Evolutionary conservation across 2,329 filamentous ascomycete species (phyloP).

Genomic region (Sphaceloma murrayae): DNA sequence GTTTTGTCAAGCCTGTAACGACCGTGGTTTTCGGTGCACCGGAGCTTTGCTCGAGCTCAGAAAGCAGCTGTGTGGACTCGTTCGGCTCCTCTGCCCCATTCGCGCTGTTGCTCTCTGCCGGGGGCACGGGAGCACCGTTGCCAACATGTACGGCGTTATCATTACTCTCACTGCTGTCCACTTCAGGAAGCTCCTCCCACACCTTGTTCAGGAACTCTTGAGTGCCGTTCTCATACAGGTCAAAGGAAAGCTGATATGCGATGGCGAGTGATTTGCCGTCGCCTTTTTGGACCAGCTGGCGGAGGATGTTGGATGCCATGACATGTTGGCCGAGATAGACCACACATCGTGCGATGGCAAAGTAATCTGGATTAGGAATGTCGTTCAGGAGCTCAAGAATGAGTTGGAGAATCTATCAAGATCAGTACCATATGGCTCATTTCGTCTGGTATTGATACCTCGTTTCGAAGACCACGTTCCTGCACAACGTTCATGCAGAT

Average conservation of each 20-base stretch:
- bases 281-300: constrained; percentile 67
- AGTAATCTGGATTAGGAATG: constrained; percentile 88
- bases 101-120: constrained; percentile 25
- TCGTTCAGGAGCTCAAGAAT: constrained; percentile 94
- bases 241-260: constrained; percentile 96
- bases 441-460: too few species aligned
- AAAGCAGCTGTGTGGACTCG: constrained; percentile 51
- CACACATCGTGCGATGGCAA: constrained; percentile 94
- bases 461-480: constrained; percentile 72
- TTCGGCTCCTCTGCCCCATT: constrained; percentile 38
- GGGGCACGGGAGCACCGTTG: constrained; percentile 32
- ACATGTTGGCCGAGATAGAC: constrained; percentile 90
- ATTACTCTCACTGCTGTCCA: constrained; percentile 39
- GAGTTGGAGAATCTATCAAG: constrained; percentile 65
- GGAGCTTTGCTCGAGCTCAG: constrained; percentile 47
- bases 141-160: constrained; percentile 18
- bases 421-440: constrained; percentile 17
- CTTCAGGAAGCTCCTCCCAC: constrained; percentile 62
- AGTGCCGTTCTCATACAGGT: constrained; percentile 95
- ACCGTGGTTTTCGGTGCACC: constrained; percentile 42
- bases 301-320: constrained; percentile 78
- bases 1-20: constrained; percentile 35
- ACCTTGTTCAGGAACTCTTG: constrained; percentile 94
- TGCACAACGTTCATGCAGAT: constrained; percentile 98
- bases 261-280: constrained; percentile 70